A percentile compares a stretch with the other conserved stretches of the same genome.
Conservation (phyloP, 495 filamentous ascomycete species). For the Penicillium dipodomyicola region DNA sequence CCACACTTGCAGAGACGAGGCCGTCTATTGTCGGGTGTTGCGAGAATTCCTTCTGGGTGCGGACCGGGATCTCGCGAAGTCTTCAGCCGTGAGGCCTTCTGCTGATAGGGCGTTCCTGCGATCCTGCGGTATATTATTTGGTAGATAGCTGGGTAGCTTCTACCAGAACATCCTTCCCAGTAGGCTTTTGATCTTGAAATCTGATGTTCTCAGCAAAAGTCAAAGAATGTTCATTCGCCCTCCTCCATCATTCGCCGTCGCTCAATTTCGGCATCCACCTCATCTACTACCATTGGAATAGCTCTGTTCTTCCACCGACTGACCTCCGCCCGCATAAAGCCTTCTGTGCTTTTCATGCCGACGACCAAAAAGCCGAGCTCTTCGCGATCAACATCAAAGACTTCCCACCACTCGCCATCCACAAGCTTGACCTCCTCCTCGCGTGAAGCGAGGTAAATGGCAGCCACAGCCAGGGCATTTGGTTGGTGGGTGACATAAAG, state of each 20-base stretch:
- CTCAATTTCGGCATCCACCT: conserved; percentile 61
- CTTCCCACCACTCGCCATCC: conserved; percentile 89
- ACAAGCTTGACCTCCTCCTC: conserved; percentile 76
- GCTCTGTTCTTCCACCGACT: conserved; percentile 42
- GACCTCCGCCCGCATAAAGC: conserved; percentile 58
- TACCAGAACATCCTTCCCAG: background rate
- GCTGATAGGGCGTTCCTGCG: background rate
- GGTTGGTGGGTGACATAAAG: conserved; percentile 93
- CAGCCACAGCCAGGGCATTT: conserved; percentile 76
- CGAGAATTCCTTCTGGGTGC: background rate
- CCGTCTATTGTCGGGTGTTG: background rate
- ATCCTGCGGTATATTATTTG: background rate
- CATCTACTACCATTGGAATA: conserved; percentile 48
- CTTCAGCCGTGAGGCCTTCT: background rate
- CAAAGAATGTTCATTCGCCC: conserved; percentile 39
- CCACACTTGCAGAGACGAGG: background rate
- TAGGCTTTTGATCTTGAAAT: background rate
- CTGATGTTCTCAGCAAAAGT: background rate
- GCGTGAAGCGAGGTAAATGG: conserved; percentile 83
- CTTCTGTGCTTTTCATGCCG: conserved; percentile 75
- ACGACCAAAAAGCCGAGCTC: conserved; percentile 93
- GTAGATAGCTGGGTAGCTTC: background rate
- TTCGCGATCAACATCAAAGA: conserved; percentile 95
- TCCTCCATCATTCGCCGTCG: conserved; percentile 55
- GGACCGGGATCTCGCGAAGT: background rate